A percentile compares a stretch with the other conserved stretches of the same genome.
These are phyloP conservation scores for Peniophora sp. DNA, from an alignment of 1,284 basidiomycete species.

Conservation along the genomic window DNA sequence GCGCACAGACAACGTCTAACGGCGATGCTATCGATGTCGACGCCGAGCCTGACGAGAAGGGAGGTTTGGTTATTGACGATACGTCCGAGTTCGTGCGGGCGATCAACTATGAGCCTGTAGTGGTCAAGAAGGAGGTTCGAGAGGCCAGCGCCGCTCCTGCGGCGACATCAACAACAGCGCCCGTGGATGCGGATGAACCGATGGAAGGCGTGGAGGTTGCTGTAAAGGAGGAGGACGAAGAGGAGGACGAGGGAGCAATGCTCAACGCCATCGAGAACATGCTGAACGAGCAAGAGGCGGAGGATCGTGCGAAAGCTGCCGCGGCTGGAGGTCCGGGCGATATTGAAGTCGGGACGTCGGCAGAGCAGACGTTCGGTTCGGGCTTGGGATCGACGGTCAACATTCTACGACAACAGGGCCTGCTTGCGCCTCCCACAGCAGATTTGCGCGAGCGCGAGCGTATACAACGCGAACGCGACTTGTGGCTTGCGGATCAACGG, in stretches of 20 bases:
- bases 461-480: slow-evolving; percentile 78
- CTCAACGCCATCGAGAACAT: slow-evolving; percentile 65
- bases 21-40: slow-evolving; percentile 49
- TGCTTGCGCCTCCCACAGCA: slow-evolving; percentile 58
- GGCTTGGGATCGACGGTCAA: slow-evolving; percentile 88
- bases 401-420: slow-evolving; percentile 88
- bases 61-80: slow-evolving; percentile 86
- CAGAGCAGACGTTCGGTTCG: slow-evolving; percentile 66
- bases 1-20: slow-evolving; percentile 38
- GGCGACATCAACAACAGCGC: slow-evolving; percentile 23
- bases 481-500: slow-evolving; percentile 87
- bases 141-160: slow-evolving; percentile 26
- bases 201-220: slow-evolving; percentile 42
- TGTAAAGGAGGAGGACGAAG: slow-evolving; percentile 72
- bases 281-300: slow-evolving; percentile 51
- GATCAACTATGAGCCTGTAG: slow-evolving; percentile 60
- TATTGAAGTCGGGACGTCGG: slow-evolving; percentile 48
- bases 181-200: slow-evolving; percentile 50
- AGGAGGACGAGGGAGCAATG: slow-evolving; percentile 64
- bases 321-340: slow-evolving; percentile 7
- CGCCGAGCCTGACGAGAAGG: slow-evolving; percentile 42
- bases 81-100: slow-evolving; percentile 96
- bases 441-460: slow-evolving; percentile 78
- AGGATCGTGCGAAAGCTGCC: slow-evolving; percentile 33
- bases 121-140: slow-evolving; percentile 45